Evolutionary conservation across 176 grass and related monocot genomes (phyloP).

Genomic region (Eremochloa ophiuroides): DNA sequence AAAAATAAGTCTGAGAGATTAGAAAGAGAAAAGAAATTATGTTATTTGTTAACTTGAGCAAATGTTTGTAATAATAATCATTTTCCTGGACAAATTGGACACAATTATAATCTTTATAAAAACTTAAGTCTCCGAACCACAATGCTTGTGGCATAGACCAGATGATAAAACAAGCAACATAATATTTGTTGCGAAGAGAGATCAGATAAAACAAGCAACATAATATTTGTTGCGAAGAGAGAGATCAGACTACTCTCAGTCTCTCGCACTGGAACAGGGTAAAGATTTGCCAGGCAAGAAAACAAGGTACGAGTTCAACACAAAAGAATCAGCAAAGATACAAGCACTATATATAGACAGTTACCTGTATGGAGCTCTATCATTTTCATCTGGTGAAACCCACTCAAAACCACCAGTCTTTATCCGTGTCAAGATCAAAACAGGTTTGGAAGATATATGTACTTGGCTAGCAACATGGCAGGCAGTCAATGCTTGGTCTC

Average conservation of each 20-base stretch:
- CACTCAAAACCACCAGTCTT: conserved; percentile 67
- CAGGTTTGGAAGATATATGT: conserved; percentile 71
- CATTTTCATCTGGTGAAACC: conserved; percentile 94
- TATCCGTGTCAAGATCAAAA: conserved; percentile 69
- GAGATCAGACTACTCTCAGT: background rate
- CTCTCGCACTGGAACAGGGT: background rate
- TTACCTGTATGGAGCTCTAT: conserved; percentile 81
- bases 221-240: background rate
- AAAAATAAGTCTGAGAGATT: background rate
- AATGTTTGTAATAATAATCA: background rate
- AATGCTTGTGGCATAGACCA: background rate
- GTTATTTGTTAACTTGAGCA: background rate
- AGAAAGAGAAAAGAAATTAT: background rate
- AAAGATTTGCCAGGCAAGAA: background rate
- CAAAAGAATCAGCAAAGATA: background rate
- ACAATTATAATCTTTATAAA: conserved; percentile 7
- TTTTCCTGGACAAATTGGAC: background rate
- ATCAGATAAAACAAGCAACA: conserved; percentile 26
- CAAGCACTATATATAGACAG: background rate
- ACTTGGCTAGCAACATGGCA: conserved; percentile 98
- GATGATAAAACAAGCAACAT: conserved; percentile 26
- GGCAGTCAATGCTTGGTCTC: conserved; percentile 95
- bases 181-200: background rate
- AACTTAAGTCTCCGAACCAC: background rate
- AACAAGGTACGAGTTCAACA: background rate